Base-by-base conservation (phyloP, 352 stramenopile genomes). In the Phytophthora constricta region DNA sequence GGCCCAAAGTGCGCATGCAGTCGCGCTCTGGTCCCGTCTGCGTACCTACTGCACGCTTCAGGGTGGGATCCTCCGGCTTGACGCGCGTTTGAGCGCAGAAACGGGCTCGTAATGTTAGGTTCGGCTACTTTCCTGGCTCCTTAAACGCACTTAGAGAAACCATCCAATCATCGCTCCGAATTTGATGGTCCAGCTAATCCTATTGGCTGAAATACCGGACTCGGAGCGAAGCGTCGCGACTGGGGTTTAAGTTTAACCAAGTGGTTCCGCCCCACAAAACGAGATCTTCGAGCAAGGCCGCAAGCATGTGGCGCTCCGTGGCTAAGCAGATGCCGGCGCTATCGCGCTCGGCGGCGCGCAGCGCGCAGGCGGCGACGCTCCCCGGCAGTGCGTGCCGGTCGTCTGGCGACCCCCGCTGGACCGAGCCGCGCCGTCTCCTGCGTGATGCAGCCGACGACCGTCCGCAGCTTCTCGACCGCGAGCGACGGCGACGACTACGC, bases 281-380 rank as follows among this genome's bases (percentile, higher is more conserved):
- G 43, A 54, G 58, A 65, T 66, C 66, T 70, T 70, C n/a, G n/a
- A n/a, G 51, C 28, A 28, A n/a, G 28, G n/a, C 33, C 25, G 19
- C 14, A 59, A 71, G 27, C 50, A 79, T 79, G 70, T 79, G 62
- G 70, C 62, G 66, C 53, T 63, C 61, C 57, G 66, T 76, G 54
- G 52, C 54, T 28, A 68, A 75, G 62, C 61, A 67, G 46, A 69
- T 76, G 62, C n/a, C n/a, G n/a, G n/a, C n/a, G n/a, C n/a, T n/a
- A n/a, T n/a, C n/a, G n/a, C n/a, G n/a, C n/a, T 62, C 70, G 23
- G 42, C 47, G 2, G 37, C 55, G 19, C 71, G 71, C 13, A 63
- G 48, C 66, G 70, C 58, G 10, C 66, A 70, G 25, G 50, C 43
- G 7, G 46, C 58, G 26, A 13, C 31, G 20, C 22, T 49, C 3